These are phyloP conservation scores for Phytophthora sojae DNA, from an alignment of 352 stramenopile genomes.

Conservation along the genomic window DNA sequence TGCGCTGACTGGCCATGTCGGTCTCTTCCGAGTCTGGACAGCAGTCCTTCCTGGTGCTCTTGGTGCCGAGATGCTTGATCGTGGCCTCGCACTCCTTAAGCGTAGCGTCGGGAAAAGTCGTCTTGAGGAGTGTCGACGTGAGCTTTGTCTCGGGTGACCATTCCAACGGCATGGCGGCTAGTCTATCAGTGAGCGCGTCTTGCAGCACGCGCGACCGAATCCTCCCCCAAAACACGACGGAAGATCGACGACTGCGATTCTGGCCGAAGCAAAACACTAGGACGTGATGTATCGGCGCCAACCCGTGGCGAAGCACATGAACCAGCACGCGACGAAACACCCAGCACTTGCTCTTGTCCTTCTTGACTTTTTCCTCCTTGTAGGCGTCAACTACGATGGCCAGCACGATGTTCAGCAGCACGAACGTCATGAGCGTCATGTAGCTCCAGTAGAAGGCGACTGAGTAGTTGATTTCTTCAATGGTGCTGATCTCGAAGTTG, in stretches of 20 bases:
- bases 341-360: conserved; percentile 36
- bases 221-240: conserved; percentile 29
- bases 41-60: conserved; percentile 13
- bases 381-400: conserved; percentile 74
- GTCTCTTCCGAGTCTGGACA: conserved; percentile 23
- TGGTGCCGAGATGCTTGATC: conserved; percentile 20
- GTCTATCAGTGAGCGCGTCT: conserved; percentile 20
- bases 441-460: conserved; percentile 75
- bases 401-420: conserved; percentile 79
- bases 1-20: conserved; percentile 16
- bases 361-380: conserved; percentile 47
- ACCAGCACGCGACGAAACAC: conserved; percentile 24
- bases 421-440: conserved; percentile 69
- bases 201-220: conserved; percentile 33
- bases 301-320: conserved; percentile 23
- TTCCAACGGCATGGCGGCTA: conserved; percentile 25
- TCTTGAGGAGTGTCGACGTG: conserved; percentile 21
- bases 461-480: conserved; percentile 43
- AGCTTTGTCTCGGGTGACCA: conserved; percentile 25
- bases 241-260: conserved; percentile 10
- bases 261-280: conserved; percentile 12
- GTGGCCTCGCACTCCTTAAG: conserved; percentile 29
- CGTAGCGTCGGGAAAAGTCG: conserved; percentile 25
- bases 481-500: conserved; percentile 61
- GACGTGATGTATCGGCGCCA: conserved; percentile 14